Conservation (phyloP, 2,329 filamentous ascomycete species). For the Aspergillus cejpii region DNA sequence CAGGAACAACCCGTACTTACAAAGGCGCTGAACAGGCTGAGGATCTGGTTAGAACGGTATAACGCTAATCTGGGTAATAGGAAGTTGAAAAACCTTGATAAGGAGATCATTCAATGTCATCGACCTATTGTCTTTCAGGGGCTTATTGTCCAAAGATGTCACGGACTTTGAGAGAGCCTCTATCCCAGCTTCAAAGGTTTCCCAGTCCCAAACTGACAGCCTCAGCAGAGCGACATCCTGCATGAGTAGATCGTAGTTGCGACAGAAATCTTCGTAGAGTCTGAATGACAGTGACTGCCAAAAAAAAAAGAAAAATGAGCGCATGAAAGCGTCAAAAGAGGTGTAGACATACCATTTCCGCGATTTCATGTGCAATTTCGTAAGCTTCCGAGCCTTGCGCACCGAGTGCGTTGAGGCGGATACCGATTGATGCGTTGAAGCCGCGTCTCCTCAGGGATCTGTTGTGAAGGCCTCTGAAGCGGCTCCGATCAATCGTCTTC, state of each 20-base stretch:
- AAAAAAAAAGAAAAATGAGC: constrained; percentile 41
- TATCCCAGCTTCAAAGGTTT: constrained; percentile 73
- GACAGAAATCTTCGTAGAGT: constrained; percentile 84
- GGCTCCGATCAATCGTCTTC: constrained; percentile 44
- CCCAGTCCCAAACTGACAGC: constrained; percentile 65
- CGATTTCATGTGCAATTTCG: constrained; percentile 50
- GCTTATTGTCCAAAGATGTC: constrained; percentile 59
- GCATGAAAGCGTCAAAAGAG: constrained; percentile 18
- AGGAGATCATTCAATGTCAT: constrained; percentile 78
- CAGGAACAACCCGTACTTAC: constrained; percentile 84
- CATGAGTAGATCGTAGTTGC: constrained; percentile 79
- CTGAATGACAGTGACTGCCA: constrained; percentile 71
- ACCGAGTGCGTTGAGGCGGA: constrained; percentile 33
- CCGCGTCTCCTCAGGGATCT: constrained; percentile 26
- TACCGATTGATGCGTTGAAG: constrained; percentile 25
- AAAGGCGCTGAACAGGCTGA: constrained; percentile 85
- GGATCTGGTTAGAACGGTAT: constrained; percentile 10
- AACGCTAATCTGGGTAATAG: constrained; percentile 1
- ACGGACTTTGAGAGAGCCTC: constrained; percentile 74
- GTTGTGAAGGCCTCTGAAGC: constrained; percentile 25
- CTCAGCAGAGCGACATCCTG: constrained; percentile 66
- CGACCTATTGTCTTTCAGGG: constrained; percentile 62
- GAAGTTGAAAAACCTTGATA: constrained; percentile 61
- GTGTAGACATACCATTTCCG: constrained; percentile 40
- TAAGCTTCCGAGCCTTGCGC: constrained; percentile 50